Percentiles rank a stretch among this genome's conserved stretches.
These are phyloP conservation scores for Aspergillus quadrilineatus DNA, from an alignment of 2,329 filamentous ascomycete species.

Conservation along the genomic window DNA sequence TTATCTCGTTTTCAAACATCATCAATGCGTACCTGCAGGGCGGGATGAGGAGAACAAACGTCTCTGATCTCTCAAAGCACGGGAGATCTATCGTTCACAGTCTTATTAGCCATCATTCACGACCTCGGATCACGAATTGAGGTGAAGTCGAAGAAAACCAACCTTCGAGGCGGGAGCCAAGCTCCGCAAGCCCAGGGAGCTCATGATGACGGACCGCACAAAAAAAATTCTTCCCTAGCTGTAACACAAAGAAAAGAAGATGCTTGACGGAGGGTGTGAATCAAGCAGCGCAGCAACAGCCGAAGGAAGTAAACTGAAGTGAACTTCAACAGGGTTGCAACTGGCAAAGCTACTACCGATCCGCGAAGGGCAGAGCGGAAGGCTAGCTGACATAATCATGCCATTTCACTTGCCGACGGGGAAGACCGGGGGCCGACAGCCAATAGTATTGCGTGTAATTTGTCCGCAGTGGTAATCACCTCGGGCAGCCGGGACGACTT, in stretches of 20 bases:
- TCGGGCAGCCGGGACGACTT: slow-evolving; percentile 31
- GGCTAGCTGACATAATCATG: slow-evolving; percentile 38
- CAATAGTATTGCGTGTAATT: slow-evolving; percentile 29
- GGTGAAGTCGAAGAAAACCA: slow-evolving; percentile 26
- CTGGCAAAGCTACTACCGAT: slow-evolving; percentile 23
- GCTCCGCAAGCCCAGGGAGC: slow-evolving; percentile 51
- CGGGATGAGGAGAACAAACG: slow-evolving; percentile 86
- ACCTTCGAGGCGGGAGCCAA: slow-evolving; percentile 51
- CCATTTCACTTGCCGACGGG: slow-evolving; percentile 34
- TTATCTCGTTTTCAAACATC: slow-evolving; percentile 13
- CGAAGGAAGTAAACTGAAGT: slow-evolving; percentile 8
- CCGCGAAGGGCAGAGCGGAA: slow-evolving; percentile 20
- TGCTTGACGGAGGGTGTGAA: slow-evolving; percentile 16
- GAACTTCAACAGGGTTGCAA: slow-evolving; percentile 14
- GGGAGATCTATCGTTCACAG: slow-evolving; percentile 57
- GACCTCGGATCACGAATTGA: slow-evolving; percentile 10
- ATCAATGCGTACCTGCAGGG: slow-evolving; percentile 64
- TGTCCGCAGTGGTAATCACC: slow-evolving; percentile 37
- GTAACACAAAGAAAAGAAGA: slow-evolving; percentile 21
- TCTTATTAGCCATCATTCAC: slow-evolving; percentile 21
- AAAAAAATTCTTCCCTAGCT: slow-evolving; percentile 25
- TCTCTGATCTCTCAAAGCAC: slow-evolving; percentile 62
- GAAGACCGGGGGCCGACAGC: slow-evolving; percentile 28
- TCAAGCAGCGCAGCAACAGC: slow-evolving; percentile 17
- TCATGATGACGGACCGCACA: slow-evolving; percentile 45